Evolutionary conservation across 2,329 filamentous ascomycete genomes (phyloP), one percentile per base, ranked within the genome.

Genomic region (Curvularia hawaiiensis): DNA sequence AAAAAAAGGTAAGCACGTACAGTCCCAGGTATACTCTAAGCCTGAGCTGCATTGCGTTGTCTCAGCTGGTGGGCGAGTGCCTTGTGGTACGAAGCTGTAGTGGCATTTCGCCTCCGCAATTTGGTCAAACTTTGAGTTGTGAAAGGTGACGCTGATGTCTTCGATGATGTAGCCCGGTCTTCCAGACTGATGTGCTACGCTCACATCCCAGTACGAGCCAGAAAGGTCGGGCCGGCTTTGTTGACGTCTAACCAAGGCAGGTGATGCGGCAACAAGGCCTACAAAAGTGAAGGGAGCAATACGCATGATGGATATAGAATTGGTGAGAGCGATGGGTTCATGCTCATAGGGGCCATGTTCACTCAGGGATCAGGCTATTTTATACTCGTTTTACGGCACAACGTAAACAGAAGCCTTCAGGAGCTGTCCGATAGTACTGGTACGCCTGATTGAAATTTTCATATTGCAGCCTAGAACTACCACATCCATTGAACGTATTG

Each of bases 61-160:
- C 41, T 39, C 51, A 12, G 59, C 48, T 4, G 61, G 59, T 16
- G 59, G 39, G 18, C 56, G 54, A 0, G 45, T 55, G 31, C 59
- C 61, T 31, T 63, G 56, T 7, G 56, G 61, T 2, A 64, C 59
- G 18, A 64, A 64, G 31, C 61, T 61, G 43, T 64, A 64, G 24
- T 61, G 54, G 31, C 61, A 64, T 8, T 43, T 54, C 7, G 50
- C 59, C 3, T 20, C 16, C 8, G 41, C 7, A 10, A 38, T 24
- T 16, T 60, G 38, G n/a, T 50, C 43, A 14, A n/a, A 26, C 3
- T 41, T 33, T 6, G 54, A 48, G 45, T 26, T 47, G 49, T 62
- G 46, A 33, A 62, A 62, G 3, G 14, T 40, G 20, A 41, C 45
- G 8, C 4, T 55, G 2, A 64, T 26, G 44, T 64, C 59, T 39